A percentile compares a stretch with the other conserved stretches of the same genome.
phyloP scores from a whole-genome alignment of 1,284 basidiomycete species.

The Apiotrichum veenhuisii region DNA sequence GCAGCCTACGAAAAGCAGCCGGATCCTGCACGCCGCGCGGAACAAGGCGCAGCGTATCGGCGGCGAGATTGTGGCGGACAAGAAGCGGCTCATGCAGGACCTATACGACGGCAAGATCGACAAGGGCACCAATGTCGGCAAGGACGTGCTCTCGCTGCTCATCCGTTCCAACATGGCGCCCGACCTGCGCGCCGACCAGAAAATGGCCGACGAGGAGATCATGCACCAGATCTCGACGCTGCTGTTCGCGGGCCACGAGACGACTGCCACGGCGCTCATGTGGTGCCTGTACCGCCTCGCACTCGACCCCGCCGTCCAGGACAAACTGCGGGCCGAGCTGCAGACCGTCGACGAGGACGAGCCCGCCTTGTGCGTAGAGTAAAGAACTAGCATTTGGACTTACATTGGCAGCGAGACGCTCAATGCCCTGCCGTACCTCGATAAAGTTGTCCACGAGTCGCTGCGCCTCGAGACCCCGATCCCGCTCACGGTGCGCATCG shows the following conservation, averaged over 20 bases:
- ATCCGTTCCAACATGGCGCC: conserved; percentile 60
- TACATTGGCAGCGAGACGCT: conserved; percentile 32
- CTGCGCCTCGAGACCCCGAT: conserved; percentile 65
- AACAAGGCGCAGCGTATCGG: too few species aligned
- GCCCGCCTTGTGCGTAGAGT: background rate
- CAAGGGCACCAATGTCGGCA: conserved; percentile 29
- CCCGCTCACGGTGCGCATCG: conserved; percentile 45
- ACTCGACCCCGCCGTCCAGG: conserved; percentile 56
- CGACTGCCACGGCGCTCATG: conserved; percentile 64
- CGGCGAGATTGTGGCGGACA: too few species aligned
- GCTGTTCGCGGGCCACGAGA: conserved; percentile 64
- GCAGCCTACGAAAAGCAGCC: too few species aligned
- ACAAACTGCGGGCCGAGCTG: conserved; percentile 59
- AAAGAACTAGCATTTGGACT: background rate
- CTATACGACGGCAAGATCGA: background rate
- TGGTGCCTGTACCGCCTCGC: conserved; percentile 70
- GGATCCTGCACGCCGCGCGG: too few species aligned
- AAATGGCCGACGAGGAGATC: conserved; percentile 63
- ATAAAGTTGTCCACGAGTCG: conserved; percentile 64
- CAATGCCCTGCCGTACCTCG: conserved; percentile 56
- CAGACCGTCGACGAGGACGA: conserved; percentile 44
- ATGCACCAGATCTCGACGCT: conserved; percentile 73
- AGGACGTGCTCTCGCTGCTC: conserved; percentile 12
- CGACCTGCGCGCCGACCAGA: conserved; percentile 56
- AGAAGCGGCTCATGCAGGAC: background rate